These are phyloP conservation scores for Daldinia bambusicola DNA, from an alignment of 495 filamentous ascomycete genomes.

Conservation along the genomic window DNA sequence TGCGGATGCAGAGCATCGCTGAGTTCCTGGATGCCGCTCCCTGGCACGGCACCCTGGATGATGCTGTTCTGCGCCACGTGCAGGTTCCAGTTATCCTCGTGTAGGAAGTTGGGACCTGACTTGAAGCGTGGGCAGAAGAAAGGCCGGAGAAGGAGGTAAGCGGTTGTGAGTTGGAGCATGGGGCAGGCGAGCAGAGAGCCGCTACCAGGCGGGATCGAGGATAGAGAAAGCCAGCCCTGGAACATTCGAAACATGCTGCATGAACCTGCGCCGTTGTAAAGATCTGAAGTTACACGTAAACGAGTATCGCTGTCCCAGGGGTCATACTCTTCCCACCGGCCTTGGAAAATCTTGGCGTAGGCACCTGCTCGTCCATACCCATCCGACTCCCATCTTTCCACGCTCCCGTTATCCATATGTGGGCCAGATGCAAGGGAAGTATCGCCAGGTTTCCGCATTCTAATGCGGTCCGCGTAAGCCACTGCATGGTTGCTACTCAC, in stretches of 20 bases:
- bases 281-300: constrained; percentile 72
- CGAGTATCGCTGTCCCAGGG: constrained; percentile 82
- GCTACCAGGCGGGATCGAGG: constrained; percentile 69
- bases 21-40: constrained; percentile 75
- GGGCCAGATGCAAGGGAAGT: constrained; percentile 74
- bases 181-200: constrained; percentile 82
- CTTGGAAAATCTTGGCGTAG: constrained; percentile 76
- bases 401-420: constrained; percentile 81
- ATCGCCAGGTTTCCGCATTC: constrained; percentile 73
- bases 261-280: constrained; percentile 83
- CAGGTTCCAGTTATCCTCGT: constrained; percentile 50
- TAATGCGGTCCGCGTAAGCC: constrained; percentile 81
- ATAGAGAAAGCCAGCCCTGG: constrained; percentile 84
- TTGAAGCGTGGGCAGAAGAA: constrained; percentile 72
- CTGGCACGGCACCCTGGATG: constrained; percentile 82
- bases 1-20: constrained; percentile 78
- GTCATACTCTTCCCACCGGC: constrained; percentile 84
- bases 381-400: constrained; percentile 88
- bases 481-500: constrained; percentile 71
- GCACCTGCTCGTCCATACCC: constrained; percentile 76
- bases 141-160: constrained; percentile 85
- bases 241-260: constrained; percentile 90
- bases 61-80: constrained; percentile 57
- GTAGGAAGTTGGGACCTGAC: constrained; percentile 39
- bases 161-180: constrained; percentile 76